Conservation (phyloP, 2,329 filamentous ascomycete genomes). For the Clonostachys sp. region DNA sequence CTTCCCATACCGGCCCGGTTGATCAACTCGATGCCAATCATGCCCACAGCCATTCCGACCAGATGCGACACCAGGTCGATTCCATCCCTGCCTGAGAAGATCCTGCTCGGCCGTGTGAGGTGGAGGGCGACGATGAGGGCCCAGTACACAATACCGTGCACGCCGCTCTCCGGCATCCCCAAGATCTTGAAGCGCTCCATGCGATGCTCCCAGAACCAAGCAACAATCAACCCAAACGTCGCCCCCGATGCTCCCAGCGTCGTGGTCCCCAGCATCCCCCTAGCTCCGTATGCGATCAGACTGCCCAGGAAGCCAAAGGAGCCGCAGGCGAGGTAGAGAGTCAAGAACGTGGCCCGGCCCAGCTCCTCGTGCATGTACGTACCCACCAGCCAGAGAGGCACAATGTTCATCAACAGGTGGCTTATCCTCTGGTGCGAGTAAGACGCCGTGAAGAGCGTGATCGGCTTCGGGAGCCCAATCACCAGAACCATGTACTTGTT, state of each 20-base stretch:
- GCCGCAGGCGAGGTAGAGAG: conserved; percentile 60
- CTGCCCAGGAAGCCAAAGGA: conserved; percentile 54
- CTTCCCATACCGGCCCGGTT: conserved; percentile 7
- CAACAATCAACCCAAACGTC: conserved; percentile 54
- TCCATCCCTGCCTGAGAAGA: conserved; percentile 31
- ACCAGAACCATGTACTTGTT: conserved; percentile 66
- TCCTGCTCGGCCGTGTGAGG: conserved; percentile 32
- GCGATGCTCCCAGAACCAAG: conserved; percentile 57
- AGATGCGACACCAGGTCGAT: conserved; percentile 50
- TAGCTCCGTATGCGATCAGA: conserved; percentile 43
- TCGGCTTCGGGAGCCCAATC: conserved; percentile 58
- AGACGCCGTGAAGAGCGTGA: conserved; percentile 56
- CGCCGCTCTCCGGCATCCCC: conserved; percentile 51
- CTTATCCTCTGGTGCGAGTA: conserved; percentile 63
- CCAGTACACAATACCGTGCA: conserved; percentile 50
- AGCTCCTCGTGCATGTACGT: conserved; percentile 65
- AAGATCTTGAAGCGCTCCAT: conserved; percentile 53
- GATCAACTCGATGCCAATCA: conserved; percentile 29
- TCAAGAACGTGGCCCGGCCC: conserved; percentile 63
- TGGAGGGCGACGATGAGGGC: conserved; percentile 45
- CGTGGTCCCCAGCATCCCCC: conserved; percentile 38
- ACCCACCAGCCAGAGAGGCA: conserved; percentile 62
- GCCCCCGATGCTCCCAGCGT: conserved; percentile 65
- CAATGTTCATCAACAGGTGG: conserved; percentile 64
- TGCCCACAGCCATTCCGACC: conserved; percentile 43